Conservation (phyloP, 2,329 filamentous ascomycete species). For the Ophiostoma quercus region DNA sequence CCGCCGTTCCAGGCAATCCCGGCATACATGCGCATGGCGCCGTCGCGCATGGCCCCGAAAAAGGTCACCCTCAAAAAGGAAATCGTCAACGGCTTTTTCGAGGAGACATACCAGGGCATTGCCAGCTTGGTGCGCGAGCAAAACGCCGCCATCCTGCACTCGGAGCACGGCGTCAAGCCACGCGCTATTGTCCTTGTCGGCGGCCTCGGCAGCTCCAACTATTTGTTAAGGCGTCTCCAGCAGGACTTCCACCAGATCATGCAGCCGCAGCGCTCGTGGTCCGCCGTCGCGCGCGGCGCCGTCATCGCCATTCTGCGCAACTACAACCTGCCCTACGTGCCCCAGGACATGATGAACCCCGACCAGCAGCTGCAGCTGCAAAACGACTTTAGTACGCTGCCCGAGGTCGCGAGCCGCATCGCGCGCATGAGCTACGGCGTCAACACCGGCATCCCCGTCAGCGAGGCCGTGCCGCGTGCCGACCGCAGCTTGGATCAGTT, state of each 20-base stretch:
- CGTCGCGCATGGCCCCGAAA: not conserved
- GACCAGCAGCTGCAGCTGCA: constrained; percentile 5
- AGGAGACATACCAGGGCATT: constrained; percentile 38
- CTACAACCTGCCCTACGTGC: not conserved
- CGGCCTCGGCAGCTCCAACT: constrained; percentile 44
- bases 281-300: constrained; percentile 48
- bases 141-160: constrained; percentile 10
- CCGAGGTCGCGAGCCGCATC: constrained; percentile 19
- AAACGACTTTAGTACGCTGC: constrained; percentile 13
- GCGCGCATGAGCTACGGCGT: constrained; percentile 25
- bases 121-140: constrained; percentile 38
- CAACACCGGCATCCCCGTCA: constrained; percentile 18
- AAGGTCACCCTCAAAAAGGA: not conserved
- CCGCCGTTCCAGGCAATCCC: not conserved
- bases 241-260: constrained; percentile 39
- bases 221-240: constrained; percentile 40
- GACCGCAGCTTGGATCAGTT: constrained; percentile 7
- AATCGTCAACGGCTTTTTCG: constrained; percentile 35
- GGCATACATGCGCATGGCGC: not conserved
- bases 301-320: constrained; percentile 40
- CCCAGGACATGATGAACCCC: not conserved
- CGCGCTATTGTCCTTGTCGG: constrained; percentile 45
- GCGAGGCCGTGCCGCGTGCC: constrained; percentile 14
- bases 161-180: constrained; percentile 19
- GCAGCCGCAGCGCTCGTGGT: constrained; percentile 47